Percentiles rank a stretch among this genome's conserved stretches.
These are phyloP conservation scores for Selaginella moellendorffii DNA, from an alignment of 75 land plant species.

Conservation along the genomic window DNA sequence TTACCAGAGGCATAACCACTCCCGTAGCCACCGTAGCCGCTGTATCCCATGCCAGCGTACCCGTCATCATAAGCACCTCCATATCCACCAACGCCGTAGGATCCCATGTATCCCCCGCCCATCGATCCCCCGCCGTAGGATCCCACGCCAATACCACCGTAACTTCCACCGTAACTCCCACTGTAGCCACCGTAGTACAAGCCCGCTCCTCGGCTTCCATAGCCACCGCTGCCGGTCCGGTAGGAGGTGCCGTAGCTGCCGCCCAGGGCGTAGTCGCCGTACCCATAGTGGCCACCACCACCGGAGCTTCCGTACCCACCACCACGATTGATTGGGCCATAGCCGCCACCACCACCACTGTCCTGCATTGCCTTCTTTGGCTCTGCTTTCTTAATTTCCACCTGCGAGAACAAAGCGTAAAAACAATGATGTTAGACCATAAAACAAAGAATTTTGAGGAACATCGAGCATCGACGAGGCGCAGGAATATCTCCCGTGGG, in stretches of 20 bases:
- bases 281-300: slow-evolving; percentile 5
- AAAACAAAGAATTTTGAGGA: no score
- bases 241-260: background rate
- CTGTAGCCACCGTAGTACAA: slow-evolving; percentile 22
- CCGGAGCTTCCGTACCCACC: background rate
- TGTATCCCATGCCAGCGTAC: slow-evolving; percentile 17
- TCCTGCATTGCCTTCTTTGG: slow-evolving; percentile 68
- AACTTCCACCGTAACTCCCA: slow-evolving; percentile 14
- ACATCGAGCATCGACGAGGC: no score
- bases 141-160: slow-evolving; percentile 16
- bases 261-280: background rate
- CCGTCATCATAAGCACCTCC: slow-evolving; percentile 4
- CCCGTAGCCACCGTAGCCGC: slow-evolving; percentile 13
- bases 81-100: slow-evolving; percentile 7
- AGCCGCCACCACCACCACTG: slow-evolving; percentile 11
- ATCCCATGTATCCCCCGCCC: slow-evolving; percentile 10
- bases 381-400: slow-evolving; percentile 98
- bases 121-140: slow-evolving; percentile 15
- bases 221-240: background rate
- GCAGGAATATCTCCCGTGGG: no score
- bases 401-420: slow-evolving; percentile 40
- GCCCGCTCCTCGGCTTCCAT: slow-evolving; percentile 24
- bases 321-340: slow-evolving; percentile 14
- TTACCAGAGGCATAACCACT: slow-evolving; percentile 9
- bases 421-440: no score